Evolutionary conservation across 768 basidiomycete species (phyloP).

Genomic region (Podaxis sp.): DNA sequence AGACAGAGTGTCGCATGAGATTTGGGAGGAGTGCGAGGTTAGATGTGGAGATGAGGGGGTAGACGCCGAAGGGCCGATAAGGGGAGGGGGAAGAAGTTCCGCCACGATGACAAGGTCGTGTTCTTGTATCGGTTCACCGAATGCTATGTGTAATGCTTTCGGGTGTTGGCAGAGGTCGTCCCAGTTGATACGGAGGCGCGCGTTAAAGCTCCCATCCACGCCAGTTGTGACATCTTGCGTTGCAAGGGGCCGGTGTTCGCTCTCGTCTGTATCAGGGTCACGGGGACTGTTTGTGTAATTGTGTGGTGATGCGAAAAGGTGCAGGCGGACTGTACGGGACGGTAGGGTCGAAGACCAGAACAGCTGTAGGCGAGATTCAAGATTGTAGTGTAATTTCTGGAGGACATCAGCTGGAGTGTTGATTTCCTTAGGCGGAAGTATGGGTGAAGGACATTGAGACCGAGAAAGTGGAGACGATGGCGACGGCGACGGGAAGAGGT

Average conservation of each 20-base stretch:
- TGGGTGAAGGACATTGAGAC: conserved; percentile 9
- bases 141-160: conserved; percentile 53
- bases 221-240: conserved; percentile 54
- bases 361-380: conserved; percentile 72
- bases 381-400: conserved; percentile 65
- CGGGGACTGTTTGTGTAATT: neutral
- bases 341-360: conserved; percentile 81
- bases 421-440: conserved; percentile 16
- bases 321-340: conserved; percentile 59
- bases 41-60: neutral
- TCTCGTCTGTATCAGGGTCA: conserved; percentile 20
- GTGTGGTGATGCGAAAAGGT: conserved; percentile 51
- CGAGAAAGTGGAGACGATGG: conserved; percentile 22
- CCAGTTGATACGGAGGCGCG: conserved; percentile 65
- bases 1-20: neutral
- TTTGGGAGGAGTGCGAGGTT: no score
- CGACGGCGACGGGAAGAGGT: conserved; percentile 18
- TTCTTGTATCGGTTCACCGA: conserved; percentile 50
- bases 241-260: conserved; percentile 44
- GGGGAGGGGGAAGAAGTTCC: conserved; percentile 42
- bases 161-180: conserved; percentile 66
- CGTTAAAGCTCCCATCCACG: conserved; percentile 73
- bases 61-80: conserved; percentile 4
- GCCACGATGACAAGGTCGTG: conserved; percentile 57
- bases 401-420: conserved; percentile 32